Base-by-base conservation (phyloP, 306 rosid species). In the Pterocarpus macrocarpus region DNA sequence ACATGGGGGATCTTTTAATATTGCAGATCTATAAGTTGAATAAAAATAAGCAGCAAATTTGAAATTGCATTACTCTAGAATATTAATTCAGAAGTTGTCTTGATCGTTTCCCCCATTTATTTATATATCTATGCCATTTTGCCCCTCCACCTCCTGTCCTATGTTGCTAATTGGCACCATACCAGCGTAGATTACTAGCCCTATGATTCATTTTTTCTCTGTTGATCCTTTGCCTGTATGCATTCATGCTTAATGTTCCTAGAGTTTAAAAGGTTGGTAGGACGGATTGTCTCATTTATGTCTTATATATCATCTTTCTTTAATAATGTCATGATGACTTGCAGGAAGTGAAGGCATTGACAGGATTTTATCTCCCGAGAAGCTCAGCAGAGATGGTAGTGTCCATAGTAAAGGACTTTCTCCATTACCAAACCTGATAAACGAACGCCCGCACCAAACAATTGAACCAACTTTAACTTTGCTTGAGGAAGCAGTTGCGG, bases 331-430 rank as follows among this genome's bases (percentile, higher is more conserved):
- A 55, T 71, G 49, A 81, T 80, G 80, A 69, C 73, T 77, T 83
- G 85, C 92, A 95, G 99, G 99, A 79, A 95, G 89, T 28, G 96
- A 87, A 65, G 93, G 97, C 75, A 80, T 93, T 53, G 92, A 90
- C 86, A 93, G 88, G 79, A 85, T 93, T 75, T 88, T 91, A 79
- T 80, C 91, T 68, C 89, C 94, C 9, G 69, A 74, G 73, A 92
- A 81, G 86, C 87, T 64, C 75, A 85, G 84, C 86, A 80, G 83
- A 44, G 86, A 88, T 9, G 75, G 81, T 35, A 88, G 88, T 81
- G 74, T 82, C 59, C 6, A 34, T 69, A 71, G 70, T 38, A 2
- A 28, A 56, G 85, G 83, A 74, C 70, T 50, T 63, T 77, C 94
- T 82, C 89, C 86, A 10, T 65, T 65, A 5, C 65, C 88, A 64